phyloP scores from a whole-genome alignment of 495 filamentous ascomycete species.

The Xylaria acuta region DNA sequence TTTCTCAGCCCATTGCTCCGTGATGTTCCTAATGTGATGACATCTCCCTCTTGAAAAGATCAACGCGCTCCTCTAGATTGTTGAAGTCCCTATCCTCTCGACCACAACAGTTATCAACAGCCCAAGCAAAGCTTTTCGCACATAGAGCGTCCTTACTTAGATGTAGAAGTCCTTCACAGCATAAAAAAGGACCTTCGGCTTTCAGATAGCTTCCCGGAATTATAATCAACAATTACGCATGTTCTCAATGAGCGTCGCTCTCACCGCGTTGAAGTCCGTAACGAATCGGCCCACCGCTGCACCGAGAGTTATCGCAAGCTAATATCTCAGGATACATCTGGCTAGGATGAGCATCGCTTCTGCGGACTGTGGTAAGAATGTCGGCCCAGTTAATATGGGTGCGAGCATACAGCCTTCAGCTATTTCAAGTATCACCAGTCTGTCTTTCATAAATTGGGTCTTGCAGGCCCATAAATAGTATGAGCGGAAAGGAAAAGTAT shows the following conservation, averaged over 20 bases:
- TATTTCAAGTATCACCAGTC: background rate
- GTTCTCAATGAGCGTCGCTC: background rate
- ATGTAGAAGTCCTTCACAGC: background rate
- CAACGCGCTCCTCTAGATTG: conserved; percentile 39
- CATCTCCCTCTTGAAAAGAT: conserved; percentile 45
- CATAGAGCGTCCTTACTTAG: background rate
- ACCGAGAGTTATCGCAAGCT: background rate
- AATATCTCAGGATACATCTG: background rate
- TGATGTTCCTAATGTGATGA: conserved; percentile 32
- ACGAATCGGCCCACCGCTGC: too few species aligned
- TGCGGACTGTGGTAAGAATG: too few species aligned
- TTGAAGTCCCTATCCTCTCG: background rate
- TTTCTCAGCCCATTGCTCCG: conserved; percentile 36
- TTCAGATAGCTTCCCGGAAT: background rate
- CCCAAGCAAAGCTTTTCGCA: too few species aligned
- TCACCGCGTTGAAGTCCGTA: too few species aligned
- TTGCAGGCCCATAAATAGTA: background rate
- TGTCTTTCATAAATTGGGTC: background rate
- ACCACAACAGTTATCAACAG: too few species aligned
- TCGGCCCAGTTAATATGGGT: background rate
- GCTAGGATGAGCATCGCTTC: background rate
- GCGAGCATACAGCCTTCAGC: background rate
- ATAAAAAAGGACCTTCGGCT: background rate
- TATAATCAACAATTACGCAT: too few species aligned
- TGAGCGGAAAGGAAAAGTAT: background rate